Evolutionary conservation across 805 yeast genomes (phyloP), one percentile per base, ranked within the genome.

Genomic region (Saccharomycopsis fermentans): DNA sequence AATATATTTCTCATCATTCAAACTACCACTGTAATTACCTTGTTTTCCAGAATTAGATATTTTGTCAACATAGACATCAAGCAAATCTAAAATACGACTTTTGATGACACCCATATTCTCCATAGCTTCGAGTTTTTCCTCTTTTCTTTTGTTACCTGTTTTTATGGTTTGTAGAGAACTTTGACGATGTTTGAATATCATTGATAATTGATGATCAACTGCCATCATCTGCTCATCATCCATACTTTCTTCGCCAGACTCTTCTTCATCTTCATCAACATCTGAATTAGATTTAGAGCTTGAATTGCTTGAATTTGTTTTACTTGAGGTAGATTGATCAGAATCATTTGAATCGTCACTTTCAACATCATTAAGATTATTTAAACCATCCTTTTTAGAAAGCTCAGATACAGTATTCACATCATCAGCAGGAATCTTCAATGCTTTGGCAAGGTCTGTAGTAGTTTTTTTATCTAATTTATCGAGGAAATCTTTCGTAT

Each of bases 151-250:
- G 68, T 77, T 86, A 36, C 90, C 90, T 5, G 79, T 79, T n/a
- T 73, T 67, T 2, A 80, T 72, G 6, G 67, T 68, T 9, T 81
- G 71, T 57, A 89, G 70, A 0, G 87, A 86, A 61, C 81, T 83
- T 64, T 83, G 82, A 65, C 97, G 81, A 65, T 90, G 92, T 66
- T 86, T 81, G 77, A 92, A 92, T 58, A 92, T 92, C 57, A 78
- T 79, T 0, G 97, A 81, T 34, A 92, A 74, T 61, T 90, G 94
- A 24, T 78, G 87, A 68, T 92, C 98, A 65, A 92, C 80, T 21
- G 91, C 95, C 84, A 90, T 83, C 98, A 92, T 92, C 69, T 90
- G 90, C 65, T 91, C 68, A 57, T 72, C 75, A 53, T 72, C 71
- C 40, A 72, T 73, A 60, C 70, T 73, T 58, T 72, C 75, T 55